Conservation (phyloP, 2,329 filamentous ascomycete genomes). For the Aspergillus melleus region DNA sequence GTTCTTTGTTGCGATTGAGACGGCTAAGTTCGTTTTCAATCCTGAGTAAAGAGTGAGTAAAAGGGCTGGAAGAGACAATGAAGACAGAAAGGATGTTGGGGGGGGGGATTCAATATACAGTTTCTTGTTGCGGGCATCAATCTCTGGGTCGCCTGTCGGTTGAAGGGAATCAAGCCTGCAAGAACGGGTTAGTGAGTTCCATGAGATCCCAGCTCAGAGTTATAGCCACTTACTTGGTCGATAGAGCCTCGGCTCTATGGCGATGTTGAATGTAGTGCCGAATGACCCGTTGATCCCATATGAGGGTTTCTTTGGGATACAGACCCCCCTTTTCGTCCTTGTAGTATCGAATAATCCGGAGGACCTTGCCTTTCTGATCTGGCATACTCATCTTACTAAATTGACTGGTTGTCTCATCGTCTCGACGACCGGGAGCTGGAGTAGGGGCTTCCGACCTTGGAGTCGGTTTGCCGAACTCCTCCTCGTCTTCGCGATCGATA, state of each 20-base stretch:
- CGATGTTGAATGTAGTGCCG: slow-evolving; percentile 81
- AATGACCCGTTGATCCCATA: slow-evolving; percentile 83
- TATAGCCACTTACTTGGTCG: slow-evolving; percentile 64
- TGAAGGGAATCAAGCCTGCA: slow-evolving; percentile 59
- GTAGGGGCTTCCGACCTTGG: slow-evolving; percentile 67
- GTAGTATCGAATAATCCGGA: slow-evolving; percentile 72
- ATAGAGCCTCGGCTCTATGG: slow-evolving; percentile 68
- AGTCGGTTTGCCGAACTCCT: slow-evolving; percentile 55
- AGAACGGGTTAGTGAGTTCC: slow-evolving; percentile 9
- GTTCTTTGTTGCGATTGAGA: slow-evolving; percentile 87
- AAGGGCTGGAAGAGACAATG: not conserved
- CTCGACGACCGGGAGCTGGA: slow-evolving; percentile 53
- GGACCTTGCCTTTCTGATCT: slow-evolving; percentile 66
- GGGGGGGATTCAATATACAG: slow-evolving; percentile 53
- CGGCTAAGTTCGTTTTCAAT: slow-evolving; percentile 75
- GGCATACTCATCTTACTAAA: slow-evolving; percentile 70
- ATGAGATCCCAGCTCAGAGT: not conserved
- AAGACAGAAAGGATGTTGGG: not conserved
- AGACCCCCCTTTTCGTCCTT: slow-evolving; percentile 65
- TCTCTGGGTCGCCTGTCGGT: slow-evolving; percentile 66
- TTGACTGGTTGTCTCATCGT: slow-evolving; percentile 79
- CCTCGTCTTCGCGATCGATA: slow-evolving; percentile 53
- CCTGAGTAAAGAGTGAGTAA: slow-evolving; percentile 39
- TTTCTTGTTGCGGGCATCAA: slow-evolving; percentile 62
- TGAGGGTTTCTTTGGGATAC: slow-evolving; percentile 57